Base-by-base conservation (phyloP, 2,329 filamentous ascomycete species). In the Colletotrichum zoysiae region DNA sequence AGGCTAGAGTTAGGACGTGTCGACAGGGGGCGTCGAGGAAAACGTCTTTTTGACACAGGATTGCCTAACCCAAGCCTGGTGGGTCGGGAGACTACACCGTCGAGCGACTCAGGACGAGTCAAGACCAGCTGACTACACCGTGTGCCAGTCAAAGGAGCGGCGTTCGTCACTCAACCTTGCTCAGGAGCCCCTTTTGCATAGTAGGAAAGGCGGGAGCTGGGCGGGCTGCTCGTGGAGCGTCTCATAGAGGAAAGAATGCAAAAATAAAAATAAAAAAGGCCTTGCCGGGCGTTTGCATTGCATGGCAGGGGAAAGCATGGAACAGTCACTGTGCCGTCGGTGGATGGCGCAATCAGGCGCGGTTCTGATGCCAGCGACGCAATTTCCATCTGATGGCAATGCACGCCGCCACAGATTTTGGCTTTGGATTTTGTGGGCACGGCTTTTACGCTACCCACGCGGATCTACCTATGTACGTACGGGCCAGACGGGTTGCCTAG, bases 61-160 rank as follows among this genome's bases (percentile, higher is more conserved):
- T 74, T 71, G 71, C 73, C 73, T 74, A 73, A 74, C 71, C 71
- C 61, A 70, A 70, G 57, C 63, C 67, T 58, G 56, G 73, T 74
- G 73, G 73, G 73, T 73, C 71, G 40, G 58, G 51, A 46, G 33
- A 69, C 57, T 50, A 67, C 56, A 67, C 68, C 71, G 46, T 71
- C 71, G 59, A 64, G 69, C 63, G 61, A 71, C 55, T 65, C 56
- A 55, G 67, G 71, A 55, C 70, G 64, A 71, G 68, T 60, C 74
- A 71, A 74, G 75, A 73, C 70, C 70, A 70, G 60, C 65, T 69
- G 60, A 65, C 60, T 55, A 44, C 58, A 40, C 46, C 9, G 46
- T 63, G 60, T 63, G 38, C 38, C 61, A 40, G 60, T 69, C 65
- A 65, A 65, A 72, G 65, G 66, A 65, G 68, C 67, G 68, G 71